Base-by-base conservation (phyloP, 768 basidiomycete species). In the Lyophyllum shimeji region DNA sequence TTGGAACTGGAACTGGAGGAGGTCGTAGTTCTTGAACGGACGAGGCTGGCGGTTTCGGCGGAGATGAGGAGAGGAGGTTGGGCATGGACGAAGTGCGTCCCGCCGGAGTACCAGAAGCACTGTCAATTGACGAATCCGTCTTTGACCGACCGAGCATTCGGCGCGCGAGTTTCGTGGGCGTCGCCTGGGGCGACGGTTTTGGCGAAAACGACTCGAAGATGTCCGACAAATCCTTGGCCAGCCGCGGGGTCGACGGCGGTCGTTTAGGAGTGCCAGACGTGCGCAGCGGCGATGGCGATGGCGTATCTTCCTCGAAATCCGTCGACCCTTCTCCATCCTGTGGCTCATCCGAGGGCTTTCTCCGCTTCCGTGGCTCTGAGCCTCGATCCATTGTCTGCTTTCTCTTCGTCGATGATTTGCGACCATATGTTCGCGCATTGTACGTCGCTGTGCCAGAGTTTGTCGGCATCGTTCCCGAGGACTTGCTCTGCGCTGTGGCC, bases 101-200 rank as follows among this genome's bases (percentile, higher is more conserved):
- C 7, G 71, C 7, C 37, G 21, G 23, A 21, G 60, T 44, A 23
- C 20, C 46, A 2, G 59, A 60, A 46, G 68, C 61, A 52, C 63
- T 69, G 44, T 74, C 74, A 46, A 82, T 63, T 4, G 79, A 80
- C 1, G 84, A 74, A 24, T 87, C 87, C 0, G 88, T 90, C 53
- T 76, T 81, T 12, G 87, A 84, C 1, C 88, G 80, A 8, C 79
- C 78, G 1, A 90, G 81, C 89, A 91, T 91, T 20, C 88, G 85
- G 54, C 83, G 85, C 11, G 86, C 79, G 5, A 90, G 67, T 55
- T 74, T 81, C 18, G 67, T 67, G 12, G 76, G 78, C 7, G 77
- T 71, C 1, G 66, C 52, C 3, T 68, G 62, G 17, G 71, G 57
- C 0, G 68, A 62, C 46, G 56, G 46, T 27, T 67, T 53, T 8